These are phyloP conservation scores for Mikania micrantha DNA, from an alignment of 129 eudicot genomes.

Conservation along the genomic window DNA sequence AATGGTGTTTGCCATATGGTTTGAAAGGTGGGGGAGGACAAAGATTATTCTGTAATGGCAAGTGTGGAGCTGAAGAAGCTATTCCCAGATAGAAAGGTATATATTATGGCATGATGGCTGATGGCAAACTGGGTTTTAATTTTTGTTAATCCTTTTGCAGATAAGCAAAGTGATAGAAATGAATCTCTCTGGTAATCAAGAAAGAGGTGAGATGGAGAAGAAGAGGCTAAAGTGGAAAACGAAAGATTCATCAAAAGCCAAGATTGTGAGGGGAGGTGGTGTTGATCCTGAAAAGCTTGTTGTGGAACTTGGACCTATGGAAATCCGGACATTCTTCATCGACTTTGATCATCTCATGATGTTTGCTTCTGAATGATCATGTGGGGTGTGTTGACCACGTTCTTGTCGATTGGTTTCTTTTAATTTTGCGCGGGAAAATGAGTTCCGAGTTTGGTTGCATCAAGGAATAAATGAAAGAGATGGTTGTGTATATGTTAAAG, in stretches of 20 bases:
- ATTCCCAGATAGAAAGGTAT: constrained; percentile 70
- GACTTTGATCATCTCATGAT: constrained; percentile 35
- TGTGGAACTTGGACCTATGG: constrained; percentile 90
- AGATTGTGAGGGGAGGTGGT: constrained; percentile 54
- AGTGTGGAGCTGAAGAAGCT: constrained; percentile 79
- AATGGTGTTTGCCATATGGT: constrained; percentile 17
- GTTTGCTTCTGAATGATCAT: constrained; percentile 32
- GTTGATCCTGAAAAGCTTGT: constrained; percentile 61
- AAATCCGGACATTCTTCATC: constrained; percentile 70
- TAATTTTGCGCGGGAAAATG: neutral
- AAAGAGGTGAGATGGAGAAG: constrained; percentile 83
- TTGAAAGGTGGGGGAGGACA: constrained; percentile 76
- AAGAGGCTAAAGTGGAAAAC: constrained; percentile 68
- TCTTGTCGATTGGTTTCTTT: neutral
- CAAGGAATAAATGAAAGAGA: neutral
- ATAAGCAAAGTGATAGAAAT: constrained; percentile 75
- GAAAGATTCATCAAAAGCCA: constrained; percentile 29
- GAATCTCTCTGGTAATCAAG: constrained; percentile 87
- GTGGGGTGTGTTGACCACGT: too few relatives aligned
- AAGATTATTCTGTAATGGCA: constrained; percentile 62
- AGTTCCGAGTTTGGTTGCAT: neutral
- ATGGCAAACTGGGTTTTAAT: neutral
- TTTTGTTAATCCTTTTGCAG: constrained; percentile 28
- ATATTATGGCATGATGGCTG: neutral
- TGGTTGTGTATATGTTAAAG: too few relatives aligned